Conservation (phyloP, 768 basidiomycete genomes). For the Suillus subalutaceus region DNA sequence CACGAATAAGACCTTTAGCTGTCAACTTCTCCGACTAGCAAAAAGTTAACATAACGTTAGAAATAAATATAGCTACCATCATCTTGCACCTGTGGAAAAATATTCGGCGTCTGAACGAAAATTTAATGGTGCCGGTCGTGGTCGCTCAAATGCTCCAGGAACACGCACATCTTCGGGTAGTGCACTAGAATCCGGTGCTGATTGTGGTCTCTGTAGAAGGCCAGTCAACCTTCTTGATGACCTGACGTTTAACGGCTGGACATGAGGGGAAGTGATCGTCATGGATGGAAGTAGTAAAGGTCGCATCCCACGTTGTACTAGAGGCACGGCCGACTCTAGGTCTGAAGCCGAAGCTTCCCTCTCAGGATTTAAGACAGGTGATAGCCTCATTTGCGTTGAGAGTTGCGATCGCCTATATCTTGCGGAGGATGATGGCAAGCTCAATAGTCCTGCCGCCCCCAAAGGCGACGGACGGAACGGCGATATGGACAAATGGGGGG, state of each 20-base stretch:
- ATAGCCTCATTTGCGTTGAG: slow-evolving; percentile 1
- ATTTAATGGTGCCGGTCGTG: slow-evolving; percentile 45
- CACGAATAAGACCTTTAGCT: not conserved
- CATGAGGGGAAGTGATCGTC: slow-evolving; percentile 17
- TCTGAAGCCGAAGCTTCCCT: slow-evolving; percentile 1
- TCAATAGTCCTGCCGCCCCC: not conserved
- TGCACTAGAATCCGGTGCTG: slow-evolving; percentile 30
- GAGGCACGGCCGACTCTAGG: not conserved
- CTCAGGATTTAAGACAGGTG: not conserved
- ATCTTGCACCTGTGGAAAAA: slow-evolving; percentile 18
- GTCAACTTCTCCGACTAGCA: slow-evolving; percentile 11
- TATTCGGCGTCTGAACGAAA: slow-evolving; percentile 20
- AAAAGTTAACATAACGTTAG: not conserved
- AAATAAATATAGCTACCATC: slow-evolving; percentile 13
- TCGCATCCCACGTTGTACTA: slow-evolving; percentile 4
- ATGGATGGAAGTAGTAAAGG: slow-evolving; percentile 20
- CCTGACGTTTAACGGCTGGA: slow-evolving; percentile 14
- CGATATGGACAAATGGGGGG: slow-evolving; percentile 1
- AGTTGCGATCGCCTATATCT: slow-evolving; percentile 3
- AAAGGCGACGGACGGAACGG: slow-evolving; percentile 1
- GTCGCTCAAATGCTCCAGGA: slow-evolving; percentile 39
- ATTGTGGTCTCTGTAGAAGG: slow-evolving; percentile 27
- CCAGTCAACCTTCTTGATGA: slow-evolving; percentile 31
- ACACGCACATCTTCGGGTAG: slow-evolving; percentile 16
- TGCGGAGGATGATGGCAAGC: slow-evolving; percentile 7